phyloP scores from a whole-genome alignment of 176 grass and related monocot genomes.

The Hordeum vulgare region MorexV3_pseudomolecules_assembly NC_058524.1:156894896-156895395 shows the following conservation, averaged over 20 bases:
- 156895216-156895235: constrained; percentile 72
- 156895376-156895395: not conserved
- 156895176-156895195: constrained; percentile 71
- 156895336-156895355: not conserved
- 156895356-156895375: not conserved
- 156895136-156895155: constrained; percentile 85
- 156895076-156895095: constrained; percentile 4
- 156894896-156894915: constrained; percentile 87
- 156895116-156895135: constrained; percentile 98
- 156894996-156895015: constrained; percentile 77
- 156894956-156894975: constrained; percentile 98
- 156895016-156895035: constrained; percentile 54
- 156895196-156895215: constrained; percentile 62
- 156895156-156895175: constrained; percentile 65
- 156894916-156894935: constrained; percentile 95
- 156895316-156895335: not conserved
- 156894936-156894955: constrained; percentile 72
- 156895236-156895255: constrained; percentile 88
- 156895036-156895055: constrained; percentile 4
- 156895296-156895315: not conserved
- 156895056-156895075: not conserved
- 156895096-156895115: constrained; percentile 89
- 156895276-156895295: not conserved
- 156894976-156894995: constrained; percentile 86
- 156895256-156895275: constrained; percentile 91